phyloP scores from a whole-genome alignment of 768 basidiomycete genomes.

The Dentipellis fragilis region DNA sequence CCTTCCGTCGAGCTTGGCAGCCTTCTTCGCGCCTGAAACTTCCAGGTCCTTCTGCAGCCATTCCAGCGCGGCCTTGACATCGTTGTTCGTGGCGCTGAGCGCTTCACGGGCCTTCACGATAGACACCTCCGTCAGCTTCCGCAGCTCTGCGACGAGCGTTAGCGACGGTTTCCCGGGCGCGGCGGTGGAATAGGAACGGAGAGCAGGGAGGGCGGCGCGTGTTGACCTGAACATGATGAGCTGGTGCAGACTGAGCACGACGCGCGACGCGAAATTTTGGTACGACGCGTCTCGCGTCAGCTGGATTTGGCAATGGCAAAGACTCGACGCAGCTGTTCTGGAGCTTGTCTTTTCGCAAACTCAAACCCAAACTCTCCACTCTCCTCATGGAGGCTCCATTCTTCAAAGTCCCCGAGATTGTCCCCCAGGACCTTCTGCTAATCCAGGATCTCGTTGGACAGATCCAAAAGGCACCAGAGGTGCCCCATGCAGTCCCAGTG shows the following conservation, averaged over 20 bases:
- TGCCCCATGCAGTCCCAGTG: neutral
- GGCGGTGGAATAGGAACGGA: conserved; percentile 43
- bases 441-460: conserved; percentile 57
- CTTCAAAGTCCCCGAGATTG: conserved; percentile 51
- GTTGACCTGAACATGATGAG: conserved; percentile 4
- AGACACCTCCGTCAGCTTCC: conserved; percentile 73
- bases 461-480: conserved; percentile 5
- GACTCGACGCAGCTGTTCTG: neutral
- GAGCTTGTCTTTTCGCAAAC: neutral
- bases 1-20: conserved; percentile 74
- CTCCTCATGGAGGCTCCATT: neutral
- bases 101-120: conserved; percentile 86
- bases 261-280: neutral
- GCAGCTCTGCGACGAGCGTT: conserved; percentile 76
- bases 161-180: conserved; percentile 46
- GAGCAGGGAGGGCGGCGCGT: conserved; percentile 3
- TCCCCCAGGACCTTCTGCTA: conserved; percentile 68
- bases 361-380: neutral
- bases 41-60: conserved; percentile 77
- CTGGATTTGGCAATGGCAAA: neutral
- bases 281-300: neutral
- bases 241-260: neutral
- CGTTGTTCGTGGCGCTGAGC: conserved; percentile 61
- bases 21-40: conserved; percentile 65
- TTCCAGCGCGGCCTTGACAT: conserved; percentile 60